Conservation (phyloP, 768 basidiomycete species). For the Mycena chlorophos region DNA sequence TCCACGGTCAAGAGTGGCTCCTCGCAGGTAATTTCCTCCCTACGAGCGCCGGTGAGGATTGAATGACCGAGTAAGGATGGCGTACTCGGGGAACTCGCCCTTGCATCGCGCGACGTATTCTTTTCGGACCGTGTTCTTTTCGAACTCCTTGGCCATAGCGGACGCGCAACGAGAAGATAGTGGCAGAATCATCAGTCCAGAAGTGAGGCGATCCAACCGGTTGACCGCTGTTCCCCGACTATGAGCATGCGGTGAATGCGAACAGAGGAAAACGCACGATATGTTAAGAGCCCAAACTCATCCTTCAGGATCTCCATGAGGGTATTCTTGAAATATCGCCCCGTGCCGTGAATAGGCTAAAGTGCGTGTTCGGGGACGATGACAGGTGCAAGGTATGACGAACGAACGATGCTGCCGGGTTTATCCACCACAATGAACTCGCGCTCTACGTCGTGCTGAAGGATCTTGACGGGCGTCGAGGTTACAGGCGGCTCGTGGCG, state of each 20-base stretch:
- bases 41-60: conserved; percentile 28
- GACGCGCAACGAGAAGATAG: conserved; percentile 69
- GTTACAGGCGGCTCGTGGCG: conserved; percentile 97
- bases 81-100: conserved; percentile 85
- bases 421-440: conserved; percentile 93
- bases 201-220: conserved; percentile 90
- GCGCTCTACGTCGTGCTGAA: conserved; percentile 75
- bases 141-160: conserved; percentile 76
- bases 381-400: conserved; percentile 16
- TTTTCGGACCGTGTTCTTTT: conserved; percentile 79
- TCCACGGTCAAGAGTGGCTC: conserved; percentile 89
- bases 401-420: conserved; percentile 91
- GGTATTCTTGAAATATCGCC: conserved; percentile 87
- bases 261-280: conserved; percentile 55
- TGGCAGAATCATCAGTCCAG: conserved; percentile 93
- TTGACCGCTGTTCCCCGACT: conserved; percentile 77
- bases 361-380: conserved; percentile 11
- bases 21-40: conserved; percentile 81
- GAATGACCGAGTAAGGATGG: conserved; percentile 14
- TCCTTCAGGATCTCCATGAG: conserved; percentile 81
- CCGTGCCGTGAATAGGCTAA: conserved; percentile 90
- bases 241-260: conserved; percentile 7
- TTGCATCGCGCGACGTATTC: conserved; percentile 88
- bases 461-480: conserved; percentile 74
- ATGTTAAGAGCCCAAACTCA: conserved; percentile 82